Evolutionary conservation across 2,329 filamentous ascomycete species (phyloP), one percentile per base, ranked within the genome.

Genomic region (Calonectria pseudoreteaudii): DNA sequence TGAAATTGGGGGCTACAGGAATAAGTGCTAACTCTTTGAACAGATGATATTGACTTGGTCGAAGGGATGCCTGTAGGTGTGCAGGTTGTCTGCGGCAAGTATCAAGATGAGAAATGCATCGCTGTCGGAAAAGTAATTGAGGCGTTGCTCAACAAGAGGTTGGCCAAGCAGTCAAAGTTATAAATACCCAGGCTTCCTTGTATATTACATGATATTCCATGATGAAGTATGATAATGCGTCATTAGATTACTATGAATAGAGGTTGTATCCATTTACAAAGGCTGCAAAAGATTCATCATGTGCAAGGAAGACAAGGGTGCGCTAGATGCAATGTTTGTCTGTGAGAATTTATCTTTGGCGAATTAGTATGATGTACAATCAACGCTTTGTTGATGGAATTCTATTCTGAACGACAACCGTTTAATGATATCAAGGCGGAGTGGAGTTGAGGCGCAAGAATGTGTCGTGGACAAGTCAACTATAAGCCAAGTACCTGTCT

Each of bases 91-190:
- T 66, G 64, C n/a, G 72, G 72, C 20, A 74, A 69, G 20, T 74
- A 71, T 34, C 58, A 66, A 13, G 68, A 74, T 52, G 72, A 74
- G 36, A 74, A 69, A 26, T 72, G 68, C 50, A 74, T 74, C 5
- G 72, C 72, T n/a, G 58, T 74, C 6, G 72, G 65, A n/a, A 74
- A 72, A 31, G 50, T 74, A 6, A 68, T 74, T n/a, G 65, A 69
- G 4, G 56, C 34, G 1, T 6, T 62, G 34, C 34, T 62, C 3
- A 62, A 62, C n/a, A 41, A 62, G 8, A 62, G 11, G 23, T 6
- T 41, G 4, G 34, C 23, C 2, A 41, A 16, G 34, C 36, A 28
- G 11, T 62, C 56, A 41, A 62, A 62, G 8, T 16, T 62, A 18
- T 62, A 26, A 41, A 41, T 41, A 28, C 18, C 10, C 8, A 56